phyloP scores from a whole-genome alignment of 305 asterid genomes.

The Fraxinus xanthoxyloides region DNA sequence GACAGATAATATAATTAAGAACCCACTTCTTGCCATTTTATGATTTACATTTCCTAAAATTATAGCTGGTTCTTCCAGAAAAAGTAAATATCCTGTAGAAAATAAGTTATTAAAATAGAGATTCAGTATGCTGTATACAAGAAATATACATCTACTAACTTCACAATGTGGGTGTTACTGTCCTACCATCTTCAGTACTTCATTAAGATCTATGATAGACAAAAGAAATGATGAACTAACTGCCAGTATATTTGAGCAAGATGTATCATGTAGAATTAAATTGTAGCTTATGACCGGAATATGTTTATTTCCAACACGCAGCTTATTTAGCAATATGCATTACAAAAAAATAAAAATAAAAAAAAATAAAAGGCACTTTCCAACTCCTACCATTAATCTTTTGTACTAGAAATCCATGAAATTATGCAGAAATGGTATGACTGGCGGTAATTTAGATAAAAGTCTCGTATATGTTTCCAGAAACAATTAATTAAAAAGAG shows the following conservation, averaged over 20 bases:
- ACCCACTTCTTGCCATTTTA: neutral
- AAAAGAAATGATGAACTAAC: slow-evolving; percentile 3
- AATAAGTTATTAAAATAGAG: neutral
- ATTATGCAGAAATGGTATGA: neutral
- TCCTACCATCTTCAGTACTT: slow-evolving; percentile 1
- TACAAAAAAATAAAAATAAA: too few relatives aligned
- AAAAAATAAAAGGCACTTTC: neutral
- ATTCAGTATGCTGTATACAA: neutral
- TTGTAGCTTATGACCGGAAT: neutral
- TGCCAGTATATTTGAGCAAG: neutral
- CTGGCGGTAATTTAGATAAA: neutral
- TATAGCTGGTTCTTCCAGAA: neutral
- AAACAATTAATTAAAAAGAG: neutral
- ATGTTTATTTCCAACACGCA: neutral
- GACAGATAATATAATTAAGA: neutral
- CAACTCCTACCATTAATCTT: neutral
- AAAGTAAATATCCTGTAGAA: neutral
- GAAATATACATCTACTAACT: neutral
- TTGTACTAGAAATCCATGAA: neutral
- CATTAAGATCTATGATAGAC: neutral
- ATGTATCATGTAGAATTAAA: neutral
- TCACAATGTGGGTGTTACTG: neutral
- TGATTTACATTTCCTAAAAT: neutral
- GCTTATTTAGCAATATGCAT: neutral
- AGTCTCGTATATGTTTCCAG: neutral